Evolutionary conservation across 83 land plant species (phyloP).

Genomic region (Larix sibirica): DNA sequence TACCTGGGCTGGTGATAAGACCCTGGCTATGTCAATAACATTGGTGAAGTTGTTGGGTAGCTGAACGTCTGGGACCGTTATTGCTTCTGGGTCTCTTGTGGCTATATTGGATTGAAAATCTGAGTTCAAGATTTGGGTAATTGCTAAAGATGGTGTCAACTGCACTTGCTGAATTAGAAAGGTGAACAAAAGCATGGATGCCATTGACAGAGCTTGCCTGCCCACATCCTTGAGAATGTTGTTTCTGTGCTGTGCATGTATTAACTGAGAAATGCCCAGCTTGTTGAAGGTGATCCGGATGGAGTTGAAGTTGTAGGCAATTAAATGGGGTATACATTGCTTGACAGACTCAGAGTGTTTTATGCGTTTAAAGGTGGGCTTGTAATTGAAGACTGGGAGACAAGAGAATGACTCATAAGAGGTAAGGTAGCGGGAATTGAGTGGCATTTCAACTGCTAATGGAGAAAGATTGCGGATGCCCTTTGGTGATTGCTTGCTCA

Average conservation of each 20-base stretch:
- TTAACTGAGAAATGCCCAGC: neutral
- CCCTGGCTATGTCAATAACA: constrained; percentile 15
- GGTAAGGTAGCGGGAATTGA: neutral
- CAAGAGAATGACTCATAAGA: neutral
- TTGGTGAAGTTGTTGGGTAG: neutral
- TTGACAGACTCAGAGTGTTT: neutral
- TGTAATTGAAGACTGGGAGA: neutral
- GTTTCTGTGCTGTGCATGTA: neutral
- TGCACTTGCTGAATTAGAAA: neutral
- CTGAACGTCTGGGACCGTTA: neutral
- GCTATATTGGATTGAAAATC: neutral
- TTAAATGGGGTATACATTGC: neutral
- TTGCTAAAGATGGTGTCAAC: neutral
- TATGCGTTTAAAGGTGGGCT: neutral
- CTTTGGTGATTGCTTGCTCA: too few species aligned
- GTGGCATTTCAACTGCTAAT: neutral
- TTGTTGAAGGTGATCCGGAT: neutral
- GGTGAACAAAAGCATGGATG: neutral
- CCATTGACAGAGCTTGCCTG: neutral
- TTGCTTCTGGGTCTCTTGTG: neutral
- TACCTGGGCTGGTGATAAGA: constrained; percentile 6
- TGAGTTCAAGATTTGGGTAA: constrained; percentile 2
- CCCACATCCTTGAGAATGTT: neutral
- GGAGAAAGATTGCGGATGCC: neutral
- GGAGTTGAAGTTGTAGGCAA: neutral